These are phyloP conservation scores for Cordyceps cateniannulata DNA, from an alignment of 2,329 filamentous ascomycete genomes.

Conservation along the genomic window DNA sequence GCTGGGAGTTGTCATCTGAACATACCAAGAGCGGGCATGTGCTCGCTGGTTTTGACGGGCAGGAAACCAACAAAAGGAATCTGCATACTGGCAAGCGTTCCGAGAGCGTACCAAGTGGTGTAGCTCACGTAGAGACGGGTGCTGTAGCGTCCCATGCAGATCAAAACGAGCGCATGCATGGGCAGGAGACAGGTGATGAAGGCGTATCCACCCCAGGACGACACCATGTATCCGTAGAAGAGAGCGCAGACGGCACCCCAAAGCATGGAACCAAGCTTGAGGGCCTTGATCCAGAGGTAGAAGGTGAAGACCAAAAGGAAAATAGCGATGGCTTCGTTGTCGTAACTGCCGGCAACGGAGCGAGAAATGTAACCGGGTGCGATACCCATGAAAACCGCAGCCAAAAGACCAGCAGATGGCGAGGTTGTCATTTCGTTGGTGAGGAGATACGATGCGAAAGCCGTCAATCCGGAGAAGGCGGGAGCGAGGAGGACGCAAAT, in stretches of 20 bases:
- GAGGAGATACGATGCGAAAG: conserved; percentile 86
- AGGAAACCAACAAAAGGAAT: conserved; percentile 98
- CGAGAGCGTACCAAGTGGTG: conserved; percentile 95
- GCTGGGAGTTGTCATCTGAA: conserved; percentile 8
- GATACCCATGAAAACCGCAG: conserved; percentile 95
- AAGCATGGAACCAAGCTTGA: conserved; percentile 93
- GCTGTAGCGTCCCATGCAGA: conserved; percentile 96
- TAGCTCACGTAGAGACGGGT: conserved; percentile 92
- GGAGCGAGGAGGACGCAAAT: conserved; percentile 96
- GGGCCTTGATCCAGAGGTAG: conserved; percentile 96
- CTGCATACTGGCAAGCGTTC: conserved; percentile 96
- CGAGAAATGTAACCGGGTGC: conserved; percentile 95
- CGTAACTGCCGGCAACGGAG: conserved; percentile 96
- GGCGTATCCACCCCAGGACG: conserved; percentile 98
- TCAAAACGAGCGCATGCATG: conserved; percentile 85
- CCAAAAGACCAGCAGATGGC: conserved; percentile 87
- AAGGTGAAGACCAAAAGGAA: conserved; percentile 98
- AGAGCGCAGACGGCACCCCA: conserved; percentile 93
- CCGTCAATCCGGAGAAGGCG: conserved; percentile 88
- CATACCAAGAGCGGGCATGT: conserved; percentile 92
- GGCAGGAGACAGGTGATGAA: conserved; percentile 98
- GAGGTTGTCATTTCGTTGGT: conserved; percentile 97
- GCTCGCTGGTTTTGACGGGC: conserved; percentile 93
- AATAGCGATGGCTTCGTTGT: conserved; percentile 99
- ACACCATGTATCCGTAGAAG: conserved; percentile 99